phyloP scores from a whole-genome alignment of 345 rosid species.

The Excoecaria cochinchinensis region DNA sequence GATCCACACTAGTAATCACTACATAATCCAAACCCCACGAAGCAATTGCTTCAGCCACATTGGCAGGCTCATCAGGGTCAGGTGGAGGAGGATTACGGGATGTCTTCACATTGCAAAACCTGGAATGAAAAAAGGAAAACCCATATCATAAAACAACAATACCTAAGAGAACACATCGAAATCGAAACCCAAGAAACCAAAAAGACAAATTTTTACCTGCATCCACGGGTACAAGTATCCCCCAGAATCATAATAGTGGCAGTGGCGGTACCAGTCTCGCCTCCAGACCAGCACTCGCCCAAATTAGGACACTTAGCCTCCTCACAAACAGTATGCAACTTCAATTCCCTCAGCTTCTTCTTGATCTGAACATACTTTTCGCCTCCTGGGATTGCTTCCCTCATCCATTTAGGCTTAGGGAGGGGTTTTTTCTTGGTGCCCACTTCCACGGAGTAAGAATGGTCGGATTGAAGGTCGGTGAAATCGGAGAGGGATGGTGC shows the following conservation, averaged over 20 bases:
- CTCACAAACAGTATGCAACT: slow-evolving; percentile 97
- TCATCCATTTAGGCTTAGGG: slow-evolving; percentile 99
- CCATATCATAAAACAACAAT: background rate
- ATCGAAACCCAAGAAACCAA: background rate
- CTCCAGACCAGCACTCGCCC: slow-evolving; percentile 99
- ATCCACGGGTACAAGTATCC: slow-evolving; percentile 95
- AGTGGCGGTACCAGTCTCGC: slow-evolving; percentile 96
- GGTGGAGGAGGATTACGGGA: slow-evolving; percentile 94
- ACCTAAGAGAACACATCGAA: background rate
- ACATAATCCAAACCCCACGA: slow-evolving; percentile 95
- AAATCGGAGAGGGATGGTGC: slow-evolving; percentile 69
- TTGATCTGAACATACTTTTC: slow-evolving; percentile 96
- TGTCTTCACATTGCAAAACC: slow-evolving; percentile 96
- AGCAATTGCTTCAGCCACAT: slow-evolving; percentile 95
- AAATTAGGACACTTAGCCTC: slow-evolving; percentile 95
- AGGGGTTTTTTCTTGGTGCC: slow-evolving; percentile 94
- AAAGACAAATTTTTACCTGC: slow-evolving; percentile 47
- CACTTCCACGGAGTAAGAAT: slow-evolving; percentile 79
- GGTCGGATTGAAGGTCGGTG: slow-evolving; percentile 38
- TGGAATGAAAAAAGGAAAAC: slow-evolving; percentile 7
- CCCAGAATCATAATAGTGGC: slow-evolving; percentile 97
- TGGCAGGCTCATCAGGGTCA: slow-evolving; percentile 80
- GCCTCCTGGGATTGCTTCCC: slow-evolving; percentile 86
- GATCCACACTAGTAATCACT: slow-evolving; percentile 88
- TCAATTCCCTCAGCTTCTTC: slow-evolving; percentile 84